Conservation (phyloP, 1,139 yeast genomes). For the Hyphopichia buzzinii region DNA sequence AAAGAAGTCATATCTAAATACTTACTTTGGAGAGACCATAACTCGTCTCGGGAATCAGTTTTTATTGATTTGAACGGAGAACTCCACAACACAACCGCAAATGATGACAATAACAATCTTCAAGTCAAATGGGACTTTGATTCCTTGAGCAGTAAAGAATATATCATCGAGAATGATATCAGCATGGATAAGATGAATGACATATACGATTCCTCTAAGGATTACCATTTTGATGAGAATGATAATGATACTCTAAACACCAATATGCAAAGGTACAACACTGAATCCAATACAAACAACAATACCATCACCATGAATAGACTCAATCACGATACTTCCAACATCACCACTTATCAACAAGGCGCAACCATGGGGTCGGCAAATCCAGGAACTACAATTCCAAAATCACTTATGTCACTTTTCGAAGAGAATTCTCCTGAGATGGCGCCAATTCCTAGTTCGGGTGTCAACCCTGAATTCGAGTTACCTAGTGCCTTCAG, state of each 20-base stretch:
- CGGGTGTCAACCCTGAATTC: slow-evolving; percentile 4
- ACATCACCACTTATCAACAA: not conserved
- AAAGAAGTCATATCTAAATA: slow-evolving; percentile 82
- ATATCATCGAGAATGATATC: slow-evolving; percentile 65
- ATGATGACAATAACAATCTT: slow-evolving; percentile 32
- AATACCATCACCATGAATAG: slow-evolving; percentile 3
- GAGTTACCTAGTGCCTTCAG: slow-evolving; percentile 16
- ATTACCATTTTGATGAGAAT: slow-evolving; percentile 19
- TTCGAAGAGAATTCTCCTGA: slow-evolving; percentile 49
- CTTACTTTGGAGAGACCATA: slow-evolving; percentile 71
- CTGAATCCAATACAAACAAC: slow-evolving; percentile 9
- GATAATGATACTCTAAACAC: slow-evolving; percentile 23
- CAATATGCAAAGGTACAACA: slow-evolving; percentile 1
- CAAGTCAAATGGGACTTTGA: slow-evolving; percentile 90
- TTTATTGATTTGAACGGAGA: slow-evolving; percentile 38
- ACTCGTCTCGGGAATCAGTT: slow-evolving; percentile 49
- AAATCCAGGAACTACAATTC: slow-evolving; percentile 46
- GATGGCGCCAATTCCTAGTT: slow-evolving; percentile 7
- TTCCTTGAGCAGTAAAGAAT: slow-evolving; percentile 69
- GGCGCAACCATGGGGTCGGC: slow-evolving; percentile 1
- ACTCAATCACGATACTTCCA: not conserved
- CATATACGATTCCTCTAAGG: slow-evolving; percentile 34
- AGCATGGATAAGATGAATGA: slow-evolving; percentile 48
- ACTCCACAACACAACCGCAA: slow-evolving; percentile 8
- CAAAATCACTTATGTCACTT: slow-evolving; percentile 67